A percentile compares a stretch with the other conserved stretches of the same genome.
phyloP scores from a whole-genome alignment of 176 grass and related monocot genomes.

The Aechmea fasciata region DNA sequence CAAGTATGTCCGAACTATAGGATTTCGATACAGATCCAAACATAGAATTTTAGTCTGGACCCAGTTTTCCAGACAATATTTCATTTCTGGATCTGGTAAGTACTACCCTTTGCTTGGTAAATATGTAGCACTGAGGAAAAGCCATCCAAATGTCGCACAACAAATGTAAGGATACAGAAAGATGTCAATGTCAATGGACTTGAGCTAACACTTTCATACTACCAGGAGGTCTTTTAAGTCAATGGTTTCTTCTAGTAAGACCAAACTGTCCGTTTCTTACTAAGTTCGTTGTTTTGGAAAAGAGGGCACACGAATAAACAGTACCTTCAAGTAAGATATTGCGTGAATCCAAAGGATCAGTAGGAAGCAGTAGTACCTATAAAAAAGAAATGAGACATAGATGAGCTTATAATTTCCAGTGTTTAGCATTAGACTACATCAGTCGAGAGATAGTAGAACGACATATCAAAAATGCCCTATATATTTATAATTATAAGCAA shows the following conservation, averaged over 20 bases:
- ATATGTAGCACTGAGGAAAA: not conserved
- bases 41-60: not conserved
- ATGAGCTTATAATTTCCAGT: not conserved
- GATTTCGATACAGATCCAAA: not conserved
- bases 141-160: not conserved
- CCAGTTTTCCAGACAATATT: too few species aligned
- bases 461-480: not conserved
- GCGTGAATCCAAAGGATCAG: constrained; percentile 76
- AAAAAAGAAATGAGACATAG: constrained; percentile 10
- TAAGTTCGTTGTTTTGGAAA: not conserved
- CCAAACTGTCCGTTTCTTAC: not conserved
- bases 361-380: constrained; percentile 77
- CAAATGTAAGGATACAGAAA: not conserved
- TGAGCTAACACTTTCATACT: not conserved
- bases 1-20: too few species aligned
- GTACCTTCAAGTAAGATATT: constrained; percentile 99
- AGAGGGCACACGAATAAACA: constrained; percentile 12
- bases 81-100: not conserved
- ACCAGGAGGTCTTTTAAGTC: not conserved
- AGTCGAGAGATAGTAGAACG: not conserved
- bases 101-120: not conserved
- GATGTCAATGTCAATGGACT: not conserved
- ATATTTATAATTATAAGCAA: not conserved
- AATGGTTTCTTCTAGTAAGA: not conserved
- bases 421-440: not conserved